Evolutionary conservation across 805 yeast genomes (phyloP).

Genomic region (Lipomyces orientalis): DNA sequence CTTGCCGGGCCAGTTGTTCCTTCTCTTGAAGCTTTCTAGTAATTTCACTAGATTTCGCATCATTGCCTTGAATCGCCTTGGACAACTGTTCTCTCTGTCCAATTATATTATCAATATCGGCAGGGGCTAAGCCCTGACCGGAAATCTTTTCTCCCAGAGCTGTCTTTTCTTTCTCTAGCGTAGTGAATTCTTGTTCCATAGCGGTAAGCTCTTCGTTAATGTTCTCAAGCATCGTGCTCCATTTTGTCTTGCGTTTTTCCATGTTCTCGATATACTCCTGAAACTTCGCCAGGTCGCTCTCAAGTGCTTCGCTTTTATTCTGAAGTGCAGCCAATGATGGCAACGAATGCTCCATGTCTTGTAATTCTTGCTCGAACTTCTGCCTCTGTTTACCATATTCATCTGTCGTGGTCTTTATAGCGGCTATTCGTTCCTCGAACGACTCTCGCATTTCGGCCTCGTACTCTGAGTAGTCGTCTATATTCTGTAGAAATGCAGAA

Average conservation of each 20-base stretch:
- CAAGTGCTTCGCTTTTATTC: slow-evolving; percentile 66
- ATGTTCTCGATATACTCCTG: slow-evolving; percentile 72
- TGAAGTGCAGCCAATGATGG: slow-evolving; percentile 58
- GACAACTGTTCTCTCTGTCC: slow-evolving; percentile 65
- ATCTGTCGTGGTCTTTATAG: slow-evolving; percentile 56
- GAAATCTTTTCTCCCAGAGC: slow-evolving; percentile 51
- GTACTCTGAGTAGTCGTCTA: slow-evolving; percentile 64
- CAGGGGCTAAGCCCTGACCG: slow-evolving; percentile 63
- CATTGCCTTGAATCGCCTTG: slow-evolving; percentile 56
- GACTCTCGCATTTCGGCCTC: slow-evolving; percentile 62
- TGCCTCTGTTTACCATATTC: slow-evolving; percentile 52
- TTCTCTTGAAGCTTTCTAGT: slow-evolving; percentile 55
- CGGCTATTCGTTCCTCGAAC: slow-evolving; percentile 57
- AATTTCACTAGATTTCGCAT: slow-evolving; percentile 54
- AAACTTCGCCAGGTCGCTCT: slow-evolving; percentile 72
- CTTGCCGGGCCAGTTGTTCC: slow-evolving; percentile 56
- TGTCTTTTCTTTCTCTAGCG: slow-evolving; percentile 24
- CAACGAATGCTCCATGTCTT: slow-evolving; percentile 53
- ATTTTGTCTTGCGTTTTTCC: slow-evolving; percentile 63
- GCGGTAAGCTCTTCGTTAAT: slow-evolving; percentile 59
- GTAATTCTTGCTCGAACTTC: slow-evolving; percentile 49
- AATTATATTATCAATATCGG: slow-evolving; percentile 66
- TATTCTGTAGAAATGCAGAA: slow-evolving; percentile 65
- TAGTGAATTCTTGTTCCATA: slow-evolving; percentile 44
- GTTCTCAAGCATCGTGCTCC: slow-evolving; percentile 65